Evolutionary conservation across 108 stramenopile species (phyloP), one percentile per base, ranked within the genome.

Genomic region (Conticribra guillardii): DNA sequence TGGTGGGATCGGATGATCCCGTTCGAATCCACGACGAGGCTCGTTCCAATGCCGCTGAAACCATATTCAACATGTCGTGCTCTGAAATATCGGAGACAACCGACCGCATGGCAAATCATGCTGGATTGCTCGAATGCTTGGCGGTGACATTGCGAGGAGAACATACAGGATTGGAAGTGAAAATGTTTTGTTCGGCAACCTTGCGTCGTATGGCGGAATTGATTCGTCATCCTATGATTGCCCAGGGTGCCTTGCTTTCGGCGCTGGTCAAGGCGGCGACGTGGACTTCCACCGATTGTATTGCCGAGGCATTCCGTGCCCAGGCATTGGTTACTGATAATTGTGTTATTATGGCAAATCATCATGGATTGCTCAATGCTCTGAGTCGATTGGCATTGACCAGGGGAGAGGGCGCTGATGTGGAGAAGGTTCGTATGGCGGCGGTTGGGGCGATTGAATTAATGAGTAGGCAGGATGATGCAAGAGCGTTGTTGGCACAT

Each of bases 101-200:
- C 17, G 79, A 84, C 67, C 68, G 69, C 28, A 80, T 84, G 82
- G 82, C 79, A 26, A 71, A 80, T 60, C 82, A 84, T 33, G 71
- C 76, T 11, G 82, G 79, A 16, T 49, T 84, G 37, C 58, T 84
- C 45, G 79, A 80, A 54, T 67, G 60, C 41, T 49, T 82, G 67
- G 76, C 82, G 0, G 45, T 69, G n/a, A 76, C 75, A 0, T 53
- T 84, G 15, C 66, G 71, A 14, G 77, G 69, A 18, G 77, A 70
- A 15, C 59, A 70, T 50, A 81, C 76, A 4, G 60, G 74, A 28
- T 62, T 81, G 37, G 83, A 84, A 21, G 80, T 81, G 9, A 84
- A 84, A 44, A 73, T 84, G 76, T 84, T 79, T 54, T 84, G 83
- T 65, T 69, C 79, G 17, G 84, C 81, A 23, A 85, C 84, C 5